A percentile compares a stretch with the other conserved stretches of the same genome.
These are phyloP conservation scores for Metschnikowia peoriensis DNA, from an alignment of 805 yeast genomes.

Conservation along the genomic window DNA sequence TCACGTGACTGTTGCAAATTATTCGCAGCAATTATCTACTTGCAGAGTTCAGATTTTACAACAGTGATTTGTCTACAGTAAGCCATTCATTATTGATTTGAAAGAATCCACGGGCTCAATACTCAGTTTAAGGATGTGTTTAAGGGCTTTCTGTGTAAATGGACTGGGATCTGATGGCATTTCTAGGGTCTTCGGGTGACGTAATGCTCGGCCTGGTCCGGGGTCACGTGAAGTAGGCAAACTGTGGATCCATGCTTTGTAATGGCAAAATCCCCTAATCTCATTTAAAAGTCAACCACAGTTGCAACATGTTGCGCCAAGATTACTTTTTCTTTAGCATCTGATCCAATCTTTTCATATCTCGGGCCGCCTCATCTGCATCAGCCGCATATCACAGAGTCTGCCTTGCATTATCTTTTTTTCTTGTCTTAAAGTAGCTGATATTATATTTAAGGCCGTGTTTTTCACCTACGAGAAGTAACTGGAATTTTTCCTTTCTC, in stretches of 20 bases:
- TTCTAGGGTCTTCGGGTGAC: neutral
- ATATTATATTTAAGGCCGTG: neutral
- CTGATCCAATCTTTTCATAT: neutral
- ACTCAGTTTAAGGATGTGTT: too few species aligned
- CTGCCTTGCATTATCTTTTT: neutral
- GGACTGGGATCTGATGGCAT: neutral
- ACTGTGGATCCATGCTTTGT: conserved; percentile 8
- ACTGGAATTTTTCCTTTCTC: neutral
- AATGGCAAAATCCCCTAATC: neutral
- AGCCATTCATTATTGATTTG: too few species aligned
- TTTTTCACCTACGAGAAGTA: neutral
- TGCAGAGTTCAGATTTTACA: too few species aligned
- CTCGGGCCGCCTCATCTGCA: conserved; percentile 3
- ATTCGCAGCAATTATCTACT: conserved; percentile 17
- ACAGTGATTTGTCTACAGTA: too few species aligned
- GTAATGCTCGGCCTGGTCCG: neutral
- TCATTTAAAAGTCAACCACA: conserved; percentile 4
- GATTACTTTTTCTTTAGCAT: neutral
- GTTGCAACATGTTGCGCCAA: neutral
- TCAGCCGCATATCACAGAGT: neutral
- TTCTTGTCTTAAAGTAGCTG: neutral
- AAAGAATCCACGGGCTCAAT: too few species aligned
- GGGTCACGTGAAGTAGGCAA: conserved; percentile 10
- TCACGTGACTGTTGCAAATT: conserved; percentile 25
- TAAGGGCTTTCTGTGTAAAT: neutral